Percentiles rank a stretch among this genome's conserved stretches.
phyloP scores from a whole-genome alignment of 1,284 basidiomycete genomes.

The Ceratobasidium sp. region DNA sequence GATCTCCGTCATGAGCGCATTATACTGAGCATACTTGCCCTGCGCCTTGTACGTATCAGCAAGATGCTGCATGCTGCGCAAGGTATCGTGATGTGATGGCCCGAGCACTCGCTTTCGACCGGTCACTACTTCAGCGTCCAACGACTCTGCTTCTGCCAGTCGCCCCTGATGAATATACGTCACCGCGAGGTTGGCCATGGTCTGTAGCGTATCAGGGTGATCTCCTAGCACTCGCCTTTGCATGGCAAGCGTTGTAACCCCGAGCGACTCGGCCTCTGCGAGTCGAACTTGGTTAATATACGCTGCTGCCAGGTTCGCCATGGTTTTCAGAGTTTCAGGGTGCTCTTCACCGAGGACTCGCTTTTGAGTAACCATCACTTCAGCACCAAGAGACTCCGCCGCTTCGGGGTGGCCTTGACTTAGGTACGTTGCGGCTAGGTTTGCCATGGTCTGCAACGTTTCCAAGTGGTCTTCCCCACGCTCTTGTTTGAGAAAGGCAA shows the following conservation, averaged over 20 bases:
- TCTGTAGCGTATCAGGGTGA: not conserved
- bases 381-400: not conserved
- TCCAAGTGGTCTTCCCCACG: not conserved
- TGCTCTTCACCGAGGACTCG: not conserved
- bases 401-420: not conserved
- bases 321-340: not conserved
- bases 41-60: not conserved
- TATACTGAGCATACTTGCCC: no score
- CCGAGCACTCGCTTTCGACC: not conserved
- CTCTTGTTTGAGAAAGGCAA: no score
- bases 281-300: not conserved
- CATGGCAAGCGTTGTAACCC: no score
- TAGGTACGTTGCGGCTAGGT: not conserved
- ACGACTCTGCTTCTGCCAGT: not conserved
- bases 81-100: not conserved
- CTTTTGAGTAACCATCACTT: not conserved
- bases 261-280: not conserved
- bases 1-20: no score
- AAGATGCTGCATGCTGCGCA: not conserved
- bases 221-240: no score
- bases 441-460: not conserved
- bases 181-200: not conserved
- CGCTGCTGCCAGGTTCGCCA: not conserved
- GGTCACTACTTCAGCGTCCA: not conserved
- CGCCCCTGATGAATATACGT: not conserved